A percentile compares a stretch with the other conserved stretches of the same genome.
Evolutionary conservation across 345 rosid species (phyloP).

Genomic region (Brassica carinata): DNA sequence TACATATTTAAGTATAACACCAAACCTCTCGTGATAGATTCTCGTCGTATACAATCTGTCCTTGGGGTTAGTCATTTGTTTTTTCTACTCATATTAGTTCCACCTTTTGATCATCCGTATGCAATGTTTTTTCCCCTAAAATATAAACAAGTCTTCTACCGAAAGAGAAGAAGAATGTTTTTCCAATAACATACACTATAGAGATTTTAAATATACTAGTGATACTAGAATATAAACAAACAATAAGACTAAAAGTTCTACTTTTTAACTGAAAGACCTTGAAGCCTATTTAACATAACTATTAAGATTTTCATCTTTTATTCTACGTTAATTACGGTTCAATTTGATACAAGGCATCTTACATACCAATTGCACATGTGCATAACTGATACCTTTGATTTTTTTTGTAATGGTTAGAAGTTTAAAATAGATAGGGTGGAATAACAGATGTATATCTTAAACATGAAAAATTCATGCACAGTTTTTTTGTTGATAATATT

Average conservation of each 20-base stretch:
- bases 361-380: not conserved
- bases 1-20: not conserved
- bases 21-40: slow-evolving; percentile 26
- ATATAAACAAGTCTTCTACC: not conserved
- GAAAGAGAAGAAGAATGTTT: not conserved
- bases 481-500: too few species aligned
- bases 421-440: not conserved
- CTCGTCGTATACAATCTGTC: slow-evolving; percentile 25
- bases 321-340: not conserved
- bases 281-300: slow-evolving; percentile 4
- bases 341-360: not conserved
- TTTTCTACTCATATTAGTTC: slow-evolving; percentile 1
- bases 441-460: too few species aligned
- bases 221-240: not conserved
- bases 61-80: not conserved
- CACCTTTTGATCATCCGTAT: not conserved
- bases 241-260: not conserved
- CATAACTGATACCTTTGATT: not conserved
- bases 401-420: not conserved
- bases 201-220: not conserved
- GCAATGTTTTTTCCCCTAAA: not conserved
- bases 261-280: not conserved
- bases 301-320: not conserved
- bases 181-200: not conserved
- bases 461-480: not conserved